Evolutionary conservation across 2,329 filamentous ascomycete species (phyloP), one percentile per base, ranked within the genome.

Genomic region (Aspergillus pseudoviridinutans): DNA sequence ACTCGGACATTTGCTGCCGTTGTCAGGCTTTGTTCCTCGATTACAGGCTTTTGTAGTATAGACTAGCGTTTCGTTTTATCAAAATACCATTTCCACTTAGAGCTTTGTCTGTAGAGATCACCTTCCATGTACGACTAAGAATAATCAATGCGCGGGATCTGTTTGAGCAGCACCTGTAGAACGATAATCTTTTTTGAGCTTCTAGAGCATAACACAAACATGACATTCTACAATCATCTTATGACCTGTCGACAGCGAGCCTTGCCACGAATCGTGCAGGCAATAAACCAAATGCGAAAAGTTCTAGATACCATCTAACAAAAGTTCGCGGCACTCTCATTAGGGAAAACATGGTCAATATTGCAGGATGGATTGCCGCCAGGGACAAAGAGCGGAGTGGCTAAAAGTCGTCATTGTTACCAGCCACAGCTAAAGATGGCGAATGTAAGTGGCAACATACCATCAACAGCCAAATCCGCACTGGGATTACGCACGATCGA

Each of bases 401-500:
- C 56, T 60, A 51, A 14, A 52, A 38, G 28, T 1, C 35, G 42
- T 51, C 49, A 28, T 28, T 52, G n/a, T 42, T 25, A 56, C 25
- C 49, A 12, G 29, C 49, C 27, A 41, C 32, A 50, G 44, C 24
- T 29, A 8, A 27, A n/a, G 20, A 14, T 8, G 38, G 46, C n/a
- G 22, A 41, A 38, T 38, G 5, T 7, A 38, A 35, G 17, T n/a
- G 44, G 51, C 22, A 29, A 61, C 70, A 60, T 67, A 74, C 73
- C 57, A 50, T 76, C 70, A 14, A 75, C 71, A 22, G 56, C 60
- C 17, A 75, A 61, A 49, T 68, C 61, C 28, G 27, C 56, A 9
- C 68, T 59, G 22, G 75, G 73, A 32, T 63, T 61, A 4, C 70
- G 58, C 49, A 76, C 65, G 32, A 77, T 67, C 6, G 61, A 20